Evolutionary conservation across 169 alveolate genomes (phyloP).

Genomic region (Cryptosporidium viatorum): DNA sequence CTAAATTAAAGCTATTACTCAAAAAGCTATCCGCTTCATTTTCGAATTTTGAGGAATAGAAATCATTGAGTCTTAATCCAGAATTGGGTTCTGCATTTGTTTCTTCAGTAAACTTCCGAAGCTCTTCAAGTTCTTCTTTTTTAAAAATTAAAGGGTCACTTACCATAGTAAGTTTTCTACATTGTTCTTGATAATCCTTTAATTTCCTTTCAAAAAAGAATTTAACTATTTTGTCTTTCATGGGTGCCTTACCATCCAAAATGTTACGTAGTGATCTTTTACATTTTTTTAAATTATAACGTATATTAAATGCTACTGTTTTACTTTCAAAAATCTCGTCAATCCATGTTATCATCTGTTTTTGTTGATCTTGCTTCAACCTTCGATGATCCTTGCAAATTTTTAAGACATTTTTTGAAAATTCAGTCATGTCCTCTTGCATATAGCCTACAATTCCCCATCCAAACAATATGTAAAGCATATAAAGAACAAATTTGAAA

Average conservation of each 20-base stretch:
- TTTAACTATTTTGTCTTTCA: not conserved
- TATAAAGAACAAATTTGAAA: not conserved
- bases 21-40: not conserved
- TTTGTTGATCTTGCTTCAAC: conserved; percentile 13
- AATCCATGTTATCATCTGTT: conserved; percentile 2
- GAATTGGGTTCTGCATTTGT: not conserved
- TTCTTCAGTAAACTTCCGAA: not conserved
- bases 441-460: not conserved
- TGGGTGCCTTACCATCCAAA: not conserved
- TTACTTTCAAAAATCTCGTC: conserved; percentile 16
- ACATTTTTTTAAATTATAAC: conserved; percentile 34
- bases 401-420: not conserved
- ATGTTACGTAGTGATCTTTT: not conserved
- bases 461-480: not conserved
- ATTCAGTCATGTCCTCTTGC: not conserved
- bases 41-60: not conserved
- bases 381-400: conserved; percentile 27
- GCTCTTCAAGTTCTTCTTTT: conserved; percentile 19
- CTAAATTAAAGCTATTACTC: not conserved
- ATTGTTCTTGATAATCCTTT: conserved; percentile 1
- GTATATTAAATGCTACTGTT: not conserved
- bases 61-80: not conserved
- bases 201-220: not conserved
- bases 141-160: not conserved
- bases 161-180: not conserved